These are phyloP conservation scores for Tolypocladium pustulatum DNA, from an alignment of 2,329 filamentous ascomycete species.

Conservation along the genomic window DNA sequence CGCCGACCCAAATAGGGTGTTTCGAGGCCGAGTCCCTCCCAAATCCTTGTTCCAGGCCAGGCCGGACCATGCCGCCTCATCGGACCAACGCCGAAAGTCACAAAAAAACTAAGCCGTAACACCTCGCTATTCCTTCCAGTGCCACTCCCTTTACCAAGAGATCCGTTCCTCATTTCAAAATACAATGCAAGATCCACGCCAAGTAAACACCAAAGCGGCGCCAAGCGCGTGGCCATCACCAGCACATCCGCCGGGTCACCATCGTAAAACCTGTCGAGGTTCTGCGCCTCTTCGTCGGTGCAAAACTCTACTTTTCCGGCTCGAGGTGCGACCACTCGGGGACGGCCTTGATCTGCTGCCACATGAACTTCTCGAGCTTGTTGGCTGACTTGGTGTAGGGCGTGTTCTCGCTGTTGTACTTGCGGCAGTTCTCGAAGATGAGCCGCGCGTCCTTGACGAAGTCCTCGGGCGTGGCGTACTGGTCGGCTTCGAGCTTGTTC, in stretches of 20 bases:
- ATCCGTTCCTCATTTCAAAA: not conserved
- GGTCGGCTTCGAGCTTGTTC: conserved; percentile 83
- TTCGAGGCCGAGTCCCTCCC: not conserved
- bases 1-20: not conserved
- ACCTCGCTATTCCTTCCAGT: not conserved
- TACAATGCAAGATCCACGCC: not conserved
- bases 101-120: not conserved
- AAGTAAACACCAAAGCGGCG: not conserved
- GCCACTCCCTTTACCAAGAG: not conserved
- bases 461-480: conserved; percentile 84
- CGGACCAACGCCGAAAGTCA: not conserved
- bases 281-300: conserved; percentile 4
- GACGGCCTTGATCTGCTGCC: conserved; percentile 80
- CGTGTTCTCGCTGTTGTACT: conserved; percentile 93
- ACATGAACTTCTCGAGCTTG: conserved; percentile 91
- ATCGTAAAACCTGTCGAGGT: not conserved
- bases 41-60: not conserved
- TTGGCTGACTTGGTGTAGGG: conserved; percentile 92
- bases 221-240: not conserved
- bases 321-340: conserved; percentile 77
- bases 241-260: not conserved
- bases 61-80: not conserved
- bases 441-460: conserved; percentile 82
- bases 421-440: conserved; percentile 88
- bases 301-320: conserved; percentile 28